Conservation (phyloP, 2,329 filamentous ascomycete species). For the Nothophaeocryptopus gaeumannii region DNA sequence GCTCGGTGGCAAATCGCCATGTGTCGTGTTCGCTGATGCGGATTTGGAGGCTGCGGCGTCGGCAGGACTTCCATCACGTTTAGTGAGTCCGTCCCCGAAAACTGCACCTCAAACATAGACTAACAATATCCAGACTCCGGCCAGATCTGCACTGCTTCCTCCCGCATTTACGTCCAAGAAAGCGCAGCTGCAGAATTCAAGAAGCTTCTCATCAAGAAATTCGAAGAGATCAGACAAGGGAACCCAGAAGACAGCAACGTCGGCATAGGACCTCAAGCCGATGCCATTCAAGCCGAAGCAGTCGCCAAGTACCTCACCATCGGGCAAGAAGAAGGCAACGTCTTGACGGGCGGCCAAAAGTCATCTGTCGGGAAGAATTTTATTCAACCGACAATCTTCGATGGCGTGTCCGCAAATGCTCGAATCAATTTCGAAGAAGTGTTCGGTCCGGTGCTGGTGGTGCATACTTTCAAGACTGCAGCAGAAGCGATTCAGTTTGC, state of each 20-base stretch:
- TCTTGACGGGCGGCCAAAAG: constrained; percentile 23
- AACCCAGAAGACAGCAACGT: constrained; percentile 52
- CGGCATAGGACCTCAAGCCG: constrained; percentile 1
- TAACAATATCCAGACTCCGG: too few species aligned
- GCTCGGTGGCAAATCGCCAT: constrained; percentile 48
- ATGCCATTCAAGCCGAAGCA: constrained; percentile 11
- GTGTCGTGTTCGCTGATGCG: constrained; percentile 47
- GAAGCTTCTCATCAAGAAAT: too few species aligned
- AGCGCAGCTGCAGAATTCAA: constrained; percentile 47
- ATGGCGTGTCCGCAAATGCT: constrained; percentile 19
- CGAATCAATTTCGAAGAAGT: constrained; percentile 59
- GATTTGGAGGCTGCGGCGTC: constrained; percentile 38
- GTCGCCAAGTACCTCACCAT: constrained; percentile 32
- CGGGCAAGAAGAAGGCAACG: constrained; percentile 20
- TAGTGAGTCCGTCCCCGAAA: neutral
- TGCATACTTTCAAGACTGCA: constrained; percentile 57
- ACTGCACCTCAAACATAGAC: constrained; percentile 1
- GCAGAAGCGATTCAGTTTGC: constrained; percentile 54
- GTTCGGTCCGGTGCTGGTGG: constrained; percentile 61
- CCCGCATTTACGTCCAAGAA: constrained; percentile 33
- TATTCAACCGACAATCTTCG: constrained; percentile 1
- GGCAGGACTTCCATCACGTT: too few species aligned
- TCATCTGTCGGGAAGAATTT: constrained; percentile 32
- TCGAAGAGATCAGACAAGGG: constrained; percentile 48
- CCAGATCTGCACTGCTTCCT: constrained; percentile 29